phyloP scores from a whole-genome alignment of 1,284 basidiomycete species.

The Hemileia vastatrix region DNA sequence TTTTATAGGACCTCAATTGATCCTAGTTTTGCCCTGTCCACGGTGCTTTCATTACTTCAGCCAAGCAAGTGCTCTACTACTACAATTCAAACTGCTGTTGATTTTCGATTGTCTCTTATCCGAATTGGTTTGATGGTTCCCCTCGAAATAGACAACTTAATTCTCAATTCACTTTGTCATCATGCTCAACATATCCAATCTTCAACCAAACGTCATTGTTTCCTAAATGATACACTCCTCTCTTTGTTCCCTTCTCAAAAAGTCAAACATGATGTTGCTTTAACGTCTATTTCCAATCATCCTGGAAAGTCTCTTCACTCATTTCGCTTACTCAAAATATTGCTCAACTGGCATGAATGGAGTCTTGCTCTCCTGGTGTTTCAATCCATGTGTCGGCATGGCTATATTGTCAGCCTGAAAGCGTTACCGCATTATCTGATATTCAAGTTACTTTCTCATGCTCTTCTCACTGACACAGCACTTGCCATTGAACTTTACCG shows the following conservation, averaged over 20 bases:
- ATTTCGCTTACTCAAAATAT: conserved; percentile 17
- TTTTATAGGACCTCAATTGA: too few species aligned
- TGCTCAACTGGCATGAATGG: conserved; percentile 15
- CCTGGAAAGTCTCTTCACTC: conserved; percentile 20
- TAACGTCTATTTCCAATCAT: conserved; percentile 17
- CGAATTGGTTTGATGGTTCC: conserved; percentile 6
- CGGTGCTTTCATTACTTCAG: too few species aligned
- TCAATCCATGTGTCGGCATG: conserved; percentile 19
- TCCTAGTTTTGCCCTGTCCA: too few species aligned
- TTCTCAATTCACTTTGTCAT: conserved; percentile 3
- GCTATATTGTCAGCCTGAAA: conserved; percentile 12
- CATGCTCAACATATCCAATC: conserved; percentile 7
- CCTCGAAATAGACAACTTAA: conserved; percentile 11
- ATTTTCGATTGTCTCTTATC: too few species aligned
- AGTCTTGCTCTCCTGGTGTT: conserved; percentile 12
- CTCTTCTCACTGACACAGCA: conserved; percentile 8
- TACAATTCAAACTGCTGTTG: too few species aligned
- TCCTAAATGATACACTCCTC: neutral
- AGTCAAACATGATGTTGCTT: conserved; percentile 1
- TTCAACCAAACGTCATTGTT: neutral
- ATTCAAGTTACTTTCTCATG: conserved; percentile 5
- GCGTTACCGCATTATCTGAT: conserved; percentile 7
- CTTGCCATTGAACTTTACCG: conserved; percentile 20
- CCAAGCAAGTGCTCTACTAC: too few species aligned
- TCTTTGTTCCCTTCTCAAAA: conserved; percentile 14